Percentiles rank a stretch among this genome's conserved stretches.
phyloP scores from a whole-genome alignment of 1,284 basidiomycete species.

The Mycosarcoma mackinlayi region DNA sequence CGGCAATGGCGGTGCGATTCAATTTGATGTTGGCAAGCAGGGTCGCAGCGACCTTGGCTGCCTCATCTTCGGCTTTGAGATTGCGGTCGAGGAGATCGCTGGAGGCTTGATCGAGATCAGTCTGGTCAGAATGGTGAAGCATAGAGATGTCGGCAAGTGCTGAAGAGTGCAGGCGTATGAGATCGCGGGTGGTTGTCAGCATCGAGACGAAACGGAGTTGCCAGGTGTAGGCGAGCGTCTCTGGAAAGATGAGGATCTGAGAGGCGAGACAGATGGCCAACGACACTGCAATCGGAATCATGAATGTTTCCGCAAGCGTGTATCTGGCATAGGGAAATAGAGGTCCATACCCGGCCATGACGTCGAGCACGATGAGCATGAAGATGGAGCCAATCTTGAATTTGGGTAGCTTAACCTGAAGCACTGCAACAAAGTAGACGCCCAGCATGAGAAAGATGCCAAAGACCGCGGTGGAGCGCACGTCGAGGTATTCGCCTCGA shows the following conservation, averaged over 20 bases:
- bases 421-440: conserved; percentile 74
- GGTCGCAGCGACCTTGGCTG: conserved; percentile 11
- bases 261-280: conserved; percentile 48
- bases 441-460: conserved; percentile 79
- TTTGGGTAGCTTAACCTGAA: conserved; percentile 76
- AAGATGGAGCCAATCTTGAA: conserved; percentile 73
- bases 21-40: conserved; percentile 22
- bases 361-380: conserved; percentile 55
- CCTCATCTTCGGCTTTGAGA: conserved; percentile 29
- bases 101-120: conserved; percentile 9
- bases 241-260: conserved; percentile 78
- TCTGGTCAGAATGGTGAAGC: conserved; percentile 3
- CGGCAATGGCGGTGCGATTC: conserved; percentile 16
- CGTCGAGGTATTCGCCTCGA: conserved; percentile 77
- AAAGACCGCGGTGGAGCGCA: conserved; percentile 73
- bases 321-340: conserved; percentile 78
- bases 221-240: conserved; percentile 75
- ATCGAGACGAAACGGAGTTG: conserved; percentile 64
- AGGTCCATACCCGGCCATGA: conserved; percentile 69
- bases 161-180: conserved; percentile 24
- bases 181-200: conserved; percentile 20
- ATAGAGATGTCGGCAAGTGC: conserved; percentile 23
- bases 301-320: conserved; percentile 71
- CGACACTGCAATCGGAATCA: conserved; percentile 48
- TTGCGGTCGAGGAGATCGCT: conserved; percentile 17